Conservation (phyloP, 2,329 filamentous ascomycete species). For the Botrytis galanthina region DNA sequence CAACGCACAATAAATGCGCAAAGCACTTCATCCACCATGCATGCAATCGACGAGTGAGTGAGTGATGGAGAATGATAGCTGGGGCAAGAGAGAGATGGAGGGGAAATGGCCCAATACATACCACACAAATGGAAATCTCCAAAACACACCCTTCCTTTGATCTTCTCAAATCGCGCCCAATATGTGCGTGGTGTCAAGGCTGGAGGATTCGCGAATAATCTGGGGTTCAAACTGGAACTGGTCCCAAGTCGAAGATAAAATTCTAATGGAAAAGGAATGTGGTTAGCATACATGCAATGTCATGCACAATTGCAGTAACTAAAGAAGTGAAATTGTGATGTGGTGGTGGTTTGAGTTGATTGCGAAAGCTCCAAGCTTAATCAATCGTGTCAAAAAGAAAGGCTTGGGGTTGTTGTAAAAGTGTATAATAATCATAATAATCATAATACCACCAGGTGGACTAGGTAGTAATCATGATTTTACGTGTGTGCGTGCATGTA, state of each 20-base stretch:
- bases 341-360: conserved; percentile 18
- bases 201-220: conserved; percentile 28
- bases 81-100: not conserved
- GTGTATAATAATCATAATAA: not conserved
- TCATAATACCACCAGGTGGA: no score
- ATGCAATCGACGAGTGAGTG: not conserved
- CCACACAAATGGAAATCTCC: conserved; percentile 26
- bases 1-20: conserved; percentile 19
- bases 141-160: conserved; percentile 20
- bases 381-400: conserved; percentile 29
- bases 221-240: conserved; percentile 28
- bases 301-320: conserved; percentile 16
- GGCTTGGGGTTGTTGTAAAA: conserved; percentile 27
- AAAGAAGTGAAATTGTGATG: conserved; percentile 15
- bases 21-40: not conserved
- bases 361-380: conserved; percentile 30
- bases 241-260: conserved; percentile 26
- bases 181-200: conserved; percentile 19
- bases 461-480: no score
- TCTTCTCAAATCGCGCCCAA: conserved; percentile 29
- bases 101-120: conserved; percentile 14
- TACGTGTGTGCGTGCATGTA: not conserved
- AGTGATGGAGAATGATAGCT: not conserved
- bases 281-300: conserved; percentile 30
- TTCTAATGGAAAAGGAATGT: conserved; percentile 24